Evolutionary conservation across 768 basidiomycete species (phyloP).

Genomic region (Phallus indusiatus): DNA sequence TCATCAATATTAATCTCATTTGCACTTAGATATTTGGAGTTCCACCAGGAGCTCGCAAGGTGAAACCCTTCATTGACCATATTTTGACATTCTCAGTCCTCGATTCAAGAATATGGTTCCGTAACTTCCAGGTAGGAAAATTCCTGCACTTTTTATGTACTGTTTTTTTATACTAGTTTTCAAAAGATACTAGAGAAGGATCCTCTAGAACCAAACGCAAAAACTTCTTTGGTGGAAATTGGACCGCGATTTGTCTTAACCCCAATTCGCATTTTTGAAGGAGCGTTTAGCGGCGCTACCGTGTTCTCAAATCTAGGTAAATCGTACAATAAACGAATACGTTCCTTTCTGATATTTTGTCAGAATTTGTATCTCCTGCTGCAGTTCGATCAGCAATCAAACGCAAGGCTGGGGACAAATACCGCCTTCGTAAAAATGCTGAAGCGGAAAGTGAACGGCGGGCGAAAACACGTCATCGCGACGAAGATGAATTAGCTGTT

Average conservation of each 20-base stretch:
- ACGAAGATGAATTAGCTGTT: conserved; percentile 75
- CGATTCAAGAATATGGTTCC: conserved; percentile 97
- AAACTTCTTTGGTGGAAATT: conserved; percentile 89
- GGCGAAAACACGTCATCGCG: conserved; percentile 50
- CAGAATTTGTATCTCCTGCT: conserved; percentile 90
- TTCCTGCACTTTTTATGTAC: conserved; percentile 4
- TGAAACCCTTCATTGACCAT: conserved; percentile 98
- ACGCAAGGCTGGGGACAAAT: conserved; percentile 70
- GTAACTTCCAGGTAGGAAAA: conserved; percentile 83
- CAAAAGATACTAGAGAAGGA: conserved; percentile 88
- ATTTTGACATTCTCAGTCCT: conserved; percentile 93
- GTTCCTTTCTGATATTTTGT: conserved; percentile 4
- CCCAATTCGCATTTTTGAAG: conserved; percentile 97
- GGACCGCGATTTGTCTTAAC: conserved; percentile 96
- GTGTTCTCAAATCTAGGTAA: conserved; percentile 92
- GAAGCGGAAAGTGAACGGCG: conserved; percentile 57
- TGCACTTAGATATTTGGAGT: conserved; percentile 80
- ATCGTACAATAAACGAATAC: conserved; percentile 15
- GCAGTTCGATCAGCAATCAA: conserved; percentile 62
- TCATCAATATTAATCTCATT: neutral
- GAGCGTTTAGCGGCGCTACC: conserved; percentile 90
- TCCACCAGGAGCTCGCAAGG: conserved; percentile 77
- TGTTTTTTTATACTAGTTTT: neutral
- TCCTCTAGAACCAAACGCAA: conserved; percentile 75
- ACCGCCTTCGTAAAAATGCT: conserved; percentile 72